These are phyloP conservation scores for Millerozyma miso DNA, from an alignment of 805 yeast species.

Conservation along the genomic window DNA sequence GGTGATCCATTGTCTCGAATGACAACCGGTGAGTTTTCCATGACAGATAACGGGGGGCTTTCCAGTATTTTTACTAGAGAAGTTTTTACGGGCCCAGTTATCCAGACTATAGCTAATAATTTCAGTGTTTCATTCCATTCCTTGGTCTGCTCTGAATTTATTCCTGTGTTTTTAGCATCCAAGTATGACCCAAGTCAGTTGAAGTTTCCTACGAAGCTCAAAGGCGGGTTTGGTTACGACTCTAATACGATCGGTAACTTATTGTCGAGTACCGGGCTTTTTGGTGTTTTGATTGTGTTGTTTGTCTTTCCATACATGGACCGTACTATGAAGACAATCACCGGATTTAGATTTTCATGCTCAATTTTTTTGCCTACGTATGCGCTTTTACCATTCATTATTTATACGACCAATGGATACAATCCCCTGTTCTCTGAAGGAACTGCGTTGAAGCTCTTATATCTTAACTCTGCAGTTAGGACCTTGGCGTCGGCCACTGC, in stretches of 20 bases:
- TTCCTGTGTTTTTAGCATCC: constrained; percentile 52
- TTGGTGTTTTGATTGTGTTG: constrained; percentile 47
- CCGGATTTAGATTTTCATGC: constrained; percentile 39
- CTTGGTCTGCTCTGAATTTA: constrained; percentile 48
- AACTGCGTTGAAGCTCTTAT: constrained; percentile 19
- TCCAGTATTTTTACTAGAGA: constrained; percentile 12
- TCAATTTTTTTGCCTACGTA: constrained; percentile 43
- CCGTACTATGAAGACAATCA: constrained; percentile 41
- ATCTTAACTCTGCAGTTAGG: constrained; percentile 19
- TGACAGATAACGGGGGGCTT: constrained; percentile 1
- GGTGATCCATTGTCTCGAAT: constrained; percentile 7
- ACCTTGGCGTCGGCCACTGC: constrained; percentile 43
- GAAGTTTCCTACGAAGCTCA: constrained; percentile 44
- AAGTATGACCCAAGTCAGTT: constrained; percentile 19
- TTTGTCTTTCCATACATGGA: constrained; percentile 51
- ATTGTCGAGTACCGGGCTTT: constrained; percentile 49
- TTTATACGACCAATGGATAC: constrained; percentile 38
- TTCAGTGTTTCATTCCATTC: constrained; percentile 45
- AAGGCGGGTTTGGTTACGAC: constrained; percentile 51
- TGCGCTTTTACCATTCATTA: constrained; percentile 42
- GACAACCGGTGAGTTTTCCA: constrained; percentile 1
- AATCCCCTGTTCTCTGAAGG: constrained; percentile 22
- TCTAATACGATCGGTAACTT: constrained; percentile 47
- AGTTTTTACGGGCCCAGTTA: constrained; percentile 26
- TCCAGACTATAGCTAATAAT: constrained; percentile 30